Base-by-base conservation (phyloP, 345 rosid genomes). In the Gossypium longicalyx region DNA sequence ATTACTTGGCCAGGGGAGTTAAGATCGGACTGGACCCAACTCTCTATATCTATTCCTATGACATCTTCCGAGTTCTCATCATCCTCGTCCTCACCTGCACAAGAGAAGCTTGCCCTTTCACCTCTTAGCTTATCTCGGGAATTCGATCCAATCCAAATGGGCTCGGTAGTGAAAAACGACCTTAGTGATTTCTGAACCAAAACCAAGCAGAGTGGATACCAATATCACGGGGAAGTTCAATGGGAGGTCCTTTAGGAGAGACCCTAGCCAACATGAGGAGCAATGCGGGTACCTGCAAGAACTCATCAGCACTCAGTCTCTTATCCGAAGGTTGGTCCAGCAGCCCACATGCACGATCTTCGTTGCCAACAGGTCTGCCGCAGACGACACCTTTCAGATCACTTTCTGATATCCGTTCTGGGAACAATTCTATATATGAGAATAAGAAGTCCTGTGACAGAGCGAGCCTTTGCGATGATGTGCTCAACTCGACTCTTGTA, bases 211-310 rank as follows among this genome's bases (percentile, higher is more conserved):
- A 78, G 44, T 83, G 88, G 91, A 79, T 80, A 56, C 90, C 93
- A 1, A 78, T 85, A 70, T 79, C 90, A 10, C 85, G 89, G 85
- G 91, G 86, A 61, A 77, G 53, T 74, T 82, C 89, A 23, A 76
- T 87, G 75, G 91, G 90, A 16, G 92, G 90, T 58, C 96, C 91
- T 58, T 47, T 90, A 60, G 96, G 96, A 3, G 93, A 89, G 85
- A 91, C 81, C 56, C 78, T 90, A 7, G 79, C 81, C 80, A 83
- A 82, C 74, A 81, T 77, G 8, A 48, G 77, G 9, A 81, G 77
- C 78, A 80, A 45, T 57, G 25, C n/a, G 20, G 76, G 70, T 19
- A 38, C 53, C 45, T 48, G 57, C 80, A 86, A 63, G 76, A 83
- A 59, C 73, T 73, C 82, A 27, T 71, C 85, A 2, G 76, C 76